Percentiles rank a stretch among this genome's conserved stretches.
These are phyloP conservation scores for Coprinopsis marcescibilis DNA, from an alignment of 768 basidiomycete species.

Conservation along the genomic window DNA sequence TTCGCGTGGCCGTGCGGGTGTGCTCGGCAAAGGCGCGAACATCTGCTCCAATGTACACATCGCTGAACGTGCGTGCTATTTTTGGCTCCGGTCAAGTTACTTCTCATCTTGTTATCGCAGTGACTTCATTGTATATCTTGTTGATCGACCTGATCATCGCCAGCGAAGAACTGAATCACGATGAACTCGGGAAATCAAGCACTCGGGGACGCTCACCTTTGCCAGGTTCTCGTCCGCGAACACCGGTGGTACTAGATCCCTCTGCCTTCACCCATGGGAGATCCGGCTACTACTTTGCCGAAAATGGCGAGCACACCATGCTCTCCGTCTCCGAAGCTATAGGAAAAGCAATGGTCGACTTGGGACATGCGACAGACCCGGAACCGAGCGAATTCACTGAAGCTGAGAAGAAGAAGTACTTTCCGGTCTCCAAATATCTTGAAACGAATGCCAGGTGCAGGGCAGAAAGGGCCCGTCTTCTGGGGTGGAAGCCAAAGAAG, in stretches of 20 bases:
- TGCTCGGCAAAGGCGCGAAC: conserved; percentile 49
- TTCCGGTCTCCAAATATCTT: conserved; percentile 12
- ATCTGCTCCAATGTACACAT: conserved; percentile 53
- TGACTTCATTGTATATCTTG: conserved; percentile 36
- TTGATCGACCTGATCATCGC: conserved; percentile 34
- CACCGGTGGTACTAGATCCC: conserved; percentile 7
- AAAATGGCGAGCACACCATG: conserved; percentile 40
- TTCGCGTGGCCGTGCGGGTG: conserved; percentile 39
- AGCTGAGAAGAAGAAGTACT: conserved; percentile 39
- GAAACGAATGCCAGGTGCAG: conserved; percentile 38
- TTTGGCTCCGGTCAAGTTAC: background rate
- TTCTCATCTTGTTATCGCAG: conserved; percentile 19
- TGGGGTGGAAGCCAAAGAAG: conserved; percentile 52
- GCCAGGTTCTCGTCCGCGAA: conserved; percentile 5
- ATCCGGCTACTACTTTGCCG: conserved; percentile 44
- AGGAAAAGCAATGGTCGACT: conserved; percentile 29
- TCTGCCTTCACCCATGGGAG: conserved; percentile 35
- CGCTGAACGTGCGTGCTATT: conserved; percentile 35
- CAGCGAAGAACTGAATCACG: conserved; percentile 1
- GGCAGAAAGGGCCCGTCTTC: conserved; percentile 33
- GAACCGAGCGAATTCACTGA: conserved; percentile 43
- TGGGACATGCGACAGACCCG: conserved; percentile 29
- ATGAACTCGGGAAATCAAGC: background rate
- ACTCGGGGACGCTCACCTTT: background rate
- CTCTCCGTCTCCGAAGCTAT: conserved; percentile 32